Evolutionary conservation across 139 green algal species (phyloP), one percentile per base, ranked within the genome.

Genomic region (Zygnema circumcarinatum): DNA sequence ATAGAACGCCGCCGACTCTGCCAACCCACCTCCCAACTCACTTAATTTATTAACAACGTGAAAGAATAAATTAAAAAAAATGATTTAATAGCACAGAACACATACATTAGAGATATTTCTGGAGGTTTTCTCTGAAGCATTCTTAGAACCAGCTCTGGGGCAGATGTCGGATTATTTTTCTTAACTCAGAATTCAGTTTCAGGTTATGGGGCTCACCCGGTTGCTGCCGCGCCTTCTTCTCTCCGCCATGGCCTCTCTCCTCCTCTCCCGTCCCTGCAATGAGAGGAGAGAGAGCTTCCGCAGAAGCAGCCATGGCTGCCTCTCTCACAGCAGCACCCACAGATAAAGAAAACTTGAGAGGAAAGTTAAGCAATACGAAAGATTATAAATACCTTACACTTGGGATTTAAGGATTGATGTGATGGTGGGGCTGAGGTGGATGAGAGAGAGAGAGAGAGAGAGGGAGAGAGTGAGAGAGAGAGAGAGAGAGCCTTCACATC

Each of bases 1-100:
- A 78, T 78, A 78, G 16, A 78, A 78, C 69, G 69, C 16, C 16
- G 47, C 16, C 47, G 47, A 62, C 47, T 25, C 47, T 62, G 47
- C 7, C 7, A 25, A 62, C 47, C 7, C 47, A 62, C 7, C 7
- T 20, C 7, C 3, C 69, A 78, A 16, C 11, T 38, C 3, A 39
- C 69, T 41, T n/a, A n/a, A 39, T 78, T 39, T 41, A 78, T 16
- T 16, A 39, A 78, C 3, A 41, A 78, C 47, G 16, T 62, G 7
- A 16, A 62, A 62, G 47, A 62, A 62, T 62, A 62, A 62, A 62
- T 16, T 16, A 62, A 62, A 62, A 62, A 62, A 16, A 7, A 62
- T 62, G 7, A 62, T 62, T 62, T 62, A 62, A 7, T 16, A 62
- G 47, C 7, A 62, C 7, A 62, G 47, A 62, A 25, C 16, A 16